phyloP scores from a whole-genome alignment of 176 grass and related monocot species.

The Paspalum notatum region DNA sequence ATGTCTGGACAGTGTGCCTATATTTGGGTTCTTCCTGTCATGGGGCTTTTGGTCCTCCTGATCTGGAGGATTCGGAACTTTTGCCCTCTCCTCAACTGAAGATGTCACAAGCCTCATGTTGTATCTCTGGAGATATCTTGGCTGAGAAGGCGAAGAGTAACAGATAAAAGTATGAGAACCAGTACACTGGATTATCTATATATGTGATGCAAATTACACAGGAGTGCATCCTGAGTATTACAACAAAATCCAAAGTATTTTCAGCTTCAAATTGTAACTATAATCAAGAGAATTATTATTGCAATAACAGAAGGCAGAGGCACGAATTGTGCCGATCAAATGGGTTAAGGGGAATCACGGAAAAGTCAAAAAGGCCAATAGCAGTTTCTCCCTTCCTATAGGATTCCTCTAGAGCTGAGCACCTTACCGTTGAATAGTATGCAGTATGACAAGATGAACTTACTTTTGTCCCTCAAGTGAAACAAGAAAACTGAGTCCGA shows the following conservation, averaged over 20 bases:
- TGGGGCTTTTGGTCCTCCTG: not conserved
- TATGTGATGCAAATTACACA: not conserved
- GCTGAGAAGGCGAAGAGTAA: slow-evolving; percentile 44
- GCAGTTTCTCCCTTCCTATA: too few relatives aligned
- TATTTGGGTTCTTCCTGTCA: slow-evolving; percentile 1
- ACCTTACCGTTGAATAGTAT: too few relatives aligned
- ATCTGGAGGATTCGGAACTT: not conserved
- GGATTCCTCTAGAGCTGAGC: not conserved
- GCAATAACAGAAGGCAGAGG: not conserved
- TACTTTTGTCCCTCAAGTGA: not conserved
- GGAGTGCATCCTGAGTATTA: not conserved
- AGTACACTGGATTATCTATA: not conserved
- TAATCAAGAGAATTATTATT: not conserved
- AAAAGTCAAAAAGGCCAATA: not conserved
- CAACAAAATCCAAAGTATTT: not conserved
- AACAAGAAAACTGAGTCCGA: not conserved
- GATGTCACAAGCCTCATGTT: slow-evolving; percentile 63
- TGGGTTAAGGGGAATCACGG: too few relatives aligned
- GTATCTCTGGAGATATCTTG: slow-evolving; percentile 58
- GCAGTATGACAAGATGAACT: not conserved
- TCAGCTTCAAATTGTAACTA: not conserved
- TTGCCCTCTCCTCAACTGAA: slow-evolving; percentile 58
- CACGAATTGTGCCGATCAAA: not conserved
- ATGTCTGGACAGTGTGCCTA: not conserved
- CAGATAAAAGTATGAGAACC: not conserved